Conservation (phyloP, 345 rosid species). For the Eucalyptus pauciflora region DNA sequence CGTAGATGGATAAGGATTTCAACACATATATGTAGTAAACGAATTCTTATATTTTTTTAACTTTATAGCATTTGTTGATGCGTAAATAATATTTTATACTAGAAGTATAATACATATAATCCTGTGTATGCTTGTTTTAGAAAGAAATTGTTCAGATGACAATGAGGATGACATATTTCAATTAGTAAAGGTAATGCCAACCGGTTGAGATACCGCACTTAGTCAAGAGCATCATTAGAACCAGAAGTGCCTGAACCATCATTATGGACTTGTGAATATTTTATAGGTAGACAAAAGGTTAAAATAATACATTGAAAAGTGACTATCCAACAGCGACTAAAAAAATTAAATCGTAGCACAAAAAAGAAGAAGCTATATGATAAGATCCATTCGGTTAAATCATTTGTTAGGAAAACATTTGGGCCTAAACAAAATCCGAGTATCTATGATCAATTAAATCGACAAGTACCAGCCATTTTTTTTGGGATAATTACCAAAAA, state of each 20-base stretch:
- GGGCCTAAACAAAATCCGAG: neutral
- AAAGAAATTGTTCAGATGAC: neutral
- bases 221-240: neutral
- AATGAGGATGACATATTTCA: neutral
- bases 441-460: neutral
- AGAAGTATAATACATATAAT: neutral
- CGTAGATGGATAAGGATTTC: fast-evolving
- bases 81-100: neutral
- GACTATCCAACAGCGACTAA: neutral
- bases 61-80: neutral
- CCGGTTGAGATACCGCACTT: neutral
- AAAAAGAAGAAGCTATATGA: neutral
- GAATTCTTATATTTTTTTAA: neutral
- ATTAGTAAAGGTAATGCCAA: neutral
- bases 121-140: neutral
- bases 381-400: neutral
- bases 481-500: neutral
- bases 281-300: neutral
- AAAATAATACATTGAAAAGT: neutral
- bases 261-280: neutral
- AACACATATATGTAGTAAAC: neutral
- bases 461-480: neutral
- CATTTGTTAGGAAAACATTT: neutral
- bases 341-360: neutral
- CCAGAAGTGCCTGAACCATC: neutral